Evolutionary conservation across 2,329 filamentous ascomycete genomes (phyloP), one percentile per base, ranked within the genome.

Genomic region (Thyridium curvatum): DNA sequence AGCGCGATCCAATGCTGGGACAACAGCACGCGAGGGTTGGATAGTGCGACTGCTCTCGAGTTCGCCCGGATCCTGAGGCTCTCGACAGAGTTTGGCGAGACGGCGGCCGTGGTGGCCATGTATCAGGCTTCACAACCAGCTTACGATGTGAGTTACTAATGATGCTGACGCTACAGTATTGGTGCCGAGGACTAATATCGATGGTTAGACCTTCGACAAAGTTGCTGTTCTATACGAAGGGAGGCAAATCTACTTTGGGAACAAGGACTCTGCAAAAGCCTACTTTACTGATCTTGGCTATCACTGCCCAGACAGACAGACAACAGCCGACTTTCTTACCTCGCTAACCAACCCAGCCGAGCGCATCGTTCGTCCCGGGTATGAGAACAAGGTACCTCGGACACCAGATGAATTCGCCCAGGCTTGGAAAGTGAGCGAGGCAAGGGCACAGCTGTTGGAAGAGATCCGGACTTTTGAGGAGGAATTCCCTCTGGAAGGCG

Each of bases 161-260:
- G 4, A 18, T 34, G 16, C 12, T 17, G 28, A 14, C 8, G 8
- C 14, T 3, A 26, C 10, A 10, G 10, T 26, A 10, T 26, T 26
- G 6, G 21, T 10, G 21, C 21, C 10, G 10, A 26, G 6, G 21
- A 26, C 10, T 26, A n/a, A n/a, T n/a, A n/a, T n/a, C n/a, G n/a
- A n/a, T 10, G 6, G 10, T 8, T 15, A 42, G 40, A 37, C 79
- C 13, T 90, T 91, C 49, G 84, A 91, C 61, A 89, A 89, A 54
- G 77, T 76, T 0, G 70, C 79, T 0, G 81, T 91, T 0, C 64
- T 90, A 0, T 88, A 90, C 51, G 82, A 89, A 52, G 86, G 86
- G 1, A 72, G 81, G 0, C 76, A 90, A 52, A 90, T 90, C 45
- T 91, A 79, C 62, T 90, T 82, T 46, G 86, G 86, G 0, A 73